phyloP scores from a whole-genome alignment of 768 basidiomycete genomes.

The Peribolospora kevripleyi region DNA sequence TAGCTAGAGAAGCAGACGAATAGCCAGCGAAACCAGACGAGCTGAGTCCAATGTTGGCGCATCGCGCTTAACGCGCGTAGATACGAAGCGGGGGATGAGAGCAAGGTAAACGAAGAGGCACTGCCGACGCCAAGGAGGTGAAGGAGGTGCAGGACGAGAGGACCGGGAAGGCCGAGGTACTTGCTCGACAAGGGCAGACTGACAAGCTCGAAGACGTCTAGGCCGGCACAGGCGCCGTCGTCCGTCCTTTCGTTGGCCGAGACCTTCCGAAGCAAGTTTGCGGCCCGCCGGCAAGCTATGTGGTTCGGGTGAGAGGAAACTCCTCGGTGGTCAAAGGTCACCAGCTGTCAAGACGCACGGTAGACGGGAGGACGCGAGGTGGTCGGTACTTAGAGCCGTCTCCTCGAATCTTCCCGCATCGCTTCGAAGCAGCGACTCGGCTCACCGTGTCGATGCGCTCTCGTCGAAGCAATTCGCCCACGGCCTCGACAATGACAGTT shows the following conservation, averaged over 20 bases:
- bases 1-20: slow-evolving; percentile 58
- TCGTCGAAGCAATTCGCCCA: slow-evolving; percentile 30
- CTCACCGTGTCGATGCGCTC: too few relatives aligned
- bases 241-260: slow-evolving; percentile 11
- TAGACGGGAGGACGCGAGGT: neutral
- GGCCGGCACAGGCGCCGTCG: neutral
- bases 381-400: slow-evolving; percentile 23
- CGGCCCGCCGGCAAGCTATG: slow-evolving; percentile 36
- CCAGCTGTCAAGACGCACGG: slow-evolving; percentile 29
- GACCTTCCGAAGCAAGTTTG: slow-evolving; percentile 22
- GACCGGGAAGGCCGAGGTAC: slow-evolving; percentile 24
- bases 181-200: slow-evolving; percentile 35
- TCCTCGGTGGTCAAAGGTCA: slow-evolving; percentile 59
- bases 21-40: slow-evolving; percentile 74
- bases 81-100: slow-evolving; percentile 33
- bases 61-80: slow-evolving; percentile 46
- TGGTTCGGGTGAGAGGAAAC: slow-evolving; percentile 78
- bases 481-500: slow-evolving; percentile 20
- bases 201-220: slow-evolving; percentile 34
- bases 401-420: slow-evolving; percentile 33
- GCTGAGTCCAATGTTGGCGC: slow-evolving; percentile 44
- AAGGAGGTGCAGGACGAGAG: slow-evolving; percentile 16
- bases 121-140: slow-evolving; percentile 1
- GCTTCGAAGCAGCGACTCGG: slow-evolving; percentile 5
- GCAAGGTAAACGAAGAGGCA: neutral